Conservation (phyloP, 2,329 filamentous ascomycete species). For the Alternaria viburni region DNA sequence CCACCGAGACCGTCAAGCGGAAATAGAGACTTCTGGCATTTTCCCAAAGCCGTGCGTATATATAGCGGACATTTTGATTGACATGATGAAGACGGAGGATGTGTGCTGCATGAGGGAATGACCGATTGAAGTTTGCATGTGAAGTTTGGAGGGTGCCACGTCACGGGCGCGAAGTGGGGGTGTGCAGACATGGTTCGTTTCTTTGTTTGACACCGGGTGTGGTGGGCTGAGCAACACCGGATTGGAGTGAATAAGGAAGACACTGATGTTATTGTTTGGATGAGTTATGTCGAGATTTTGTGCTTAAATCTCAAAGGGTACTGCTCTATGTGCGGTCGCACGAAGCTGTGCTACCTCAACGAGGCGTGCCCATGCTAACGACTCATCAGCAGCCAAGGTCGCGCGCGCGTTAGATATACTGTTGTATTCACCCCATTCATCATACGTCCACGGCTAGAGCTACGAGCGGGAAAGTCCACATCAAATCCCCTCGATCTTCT, state of each 20-base stretch:
- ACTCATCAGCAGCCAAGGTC: background rate
- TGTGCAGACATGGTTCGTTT: background rate
- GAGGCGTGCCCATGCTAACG: background rate
- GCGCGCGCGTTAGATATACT: background rate
- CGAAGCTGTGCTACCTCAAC: background rate
- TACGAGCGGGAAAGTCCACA: background rate
- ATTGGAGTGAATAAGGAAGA: background rate
- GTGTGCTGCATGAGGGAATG: background rate
- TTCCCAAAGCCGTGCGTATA: background rate
- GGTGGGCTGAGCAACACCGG: background rate
- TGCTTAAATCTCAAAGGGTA: background rate
- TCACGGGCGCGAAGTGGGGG: background rate
- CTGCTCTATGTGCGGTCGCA: fast-evolving
- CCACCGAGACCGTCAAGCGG: constrained; percentile 33
- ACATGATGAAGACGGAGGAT: background rate
- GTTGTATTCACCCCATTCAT: background rate
- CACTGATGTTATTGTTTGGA: background rate
- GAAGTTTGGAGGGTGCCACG: background rate
- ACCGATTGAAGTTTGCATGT: background rate
- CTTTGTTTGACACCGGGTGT: background rate
- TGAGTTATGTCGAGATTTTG: background rate
- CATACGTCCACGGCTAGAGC: too few species aligned
- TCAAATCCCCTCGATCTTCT: background rate
- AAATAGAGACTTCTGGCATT: constrained; percentile 29
- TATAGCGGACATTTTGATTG: background rate